A percentile compares a stretch with the other conserved stretches of the same genome.
phyloP scores from a whole-genome alignment of 2,329 filamentous ascomycete genomes.

The Passalora sequoiae region DNA sequence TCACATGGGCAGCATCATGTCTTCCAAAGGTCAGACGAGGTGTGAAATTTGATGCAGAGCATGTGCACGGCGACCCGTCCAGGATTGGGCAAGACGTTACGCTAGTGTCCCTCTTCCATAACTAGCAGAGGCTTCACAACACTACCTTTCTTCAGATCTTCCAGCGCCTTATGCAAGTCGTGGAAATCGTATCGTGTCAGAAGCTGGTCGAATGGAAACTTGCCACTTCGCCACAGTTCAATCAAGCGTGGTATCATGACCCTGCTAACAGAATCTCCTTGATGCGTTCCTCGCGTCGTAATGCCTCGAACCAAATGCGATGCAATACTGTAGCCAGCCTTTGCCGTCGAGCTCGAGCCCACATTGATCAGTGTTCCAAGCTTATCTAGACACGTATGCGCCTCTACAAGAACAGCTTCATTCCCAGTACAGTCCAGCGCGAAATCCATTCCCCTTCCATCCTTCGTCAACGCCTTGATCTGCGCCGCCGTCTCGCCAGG shows the following conservation, averaged over 20 bases:
- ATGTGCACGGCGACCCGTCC: no score
- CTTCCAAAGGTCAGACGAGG: no score
- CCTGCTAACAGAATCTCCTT: constrained; percentile 21
- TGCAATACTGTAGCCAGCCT: constrained; percentile 10
- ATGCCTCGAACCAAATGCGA: constrained; percentile 18
- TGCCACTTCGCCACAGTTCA: constrained; percentile 17
- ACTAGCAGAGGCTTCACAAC: constrained; percentile 24
- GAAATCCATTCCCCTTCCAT: constrained; percentile 17
- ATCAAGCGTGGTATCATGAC: constrained; percentile 22
- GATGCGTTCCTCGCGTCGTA: constrained; percentile 22
- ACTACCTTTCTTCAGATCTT: constrained; percentile 16
- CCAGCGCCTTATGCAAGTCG: constrained; percentile 18
- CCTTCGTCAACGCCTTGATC: constrained; percentile 14
- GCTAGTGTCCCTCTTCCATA: no score
- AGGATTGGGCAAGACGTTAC: no score
- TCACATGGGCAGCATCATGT: no score
- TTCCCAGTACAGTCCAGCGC: constrained; percentile 23
- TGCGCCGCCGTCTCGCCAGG: constrained; percentile 11
- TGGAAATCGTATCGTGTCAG: constrained; percentile 19
- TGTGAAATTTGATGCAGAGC: no score
- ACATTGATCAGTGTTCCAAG: constrained; percentile 20
- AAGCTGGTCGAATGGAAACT: constrained; percentile 20
- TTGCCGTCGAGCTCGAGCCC: constrained; percentile 19
- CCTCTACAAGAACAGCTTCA: constrained; percentile 14
- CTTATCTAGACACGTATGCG: constrained; percentile 17